Base-by-base conservation (phyloP, 345 rosid genomes). In the Lenwebbia sp. region DNA sequence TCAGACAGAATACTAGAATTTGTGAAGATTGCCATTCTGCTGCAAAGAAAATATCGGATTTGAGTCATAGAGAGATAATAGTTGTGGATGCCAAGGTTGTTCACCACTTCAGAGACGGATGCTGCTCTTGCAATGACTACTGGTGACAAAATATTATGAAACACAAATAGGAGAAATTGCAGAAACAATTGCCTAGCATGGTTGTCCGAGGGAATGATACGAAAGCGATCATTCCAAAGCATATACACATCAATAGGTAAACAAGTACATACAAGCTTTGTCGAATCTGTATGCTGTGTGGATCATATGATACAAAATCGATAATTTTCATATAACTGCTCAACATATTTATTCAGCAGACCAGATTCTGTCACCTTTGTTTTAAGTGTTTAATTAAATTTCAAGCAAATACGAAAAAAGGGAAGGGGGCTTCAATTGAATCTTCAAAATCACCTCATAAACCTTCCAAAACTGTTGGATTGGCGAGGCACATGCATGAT, bases 81-180 rank as follows among this genome's bases (percentile, higher is more conserved):
- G 91, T 93, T 2, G 88, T 93, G 23, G 97, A 94, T 84, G 85
- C 90, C 41, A 93, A 91, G 90, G 86, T 90, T 6, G 93, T 91
- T 88, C 98, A 96, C 90, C 96, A 93, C 88, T 96, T 96, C 85
- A 84, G 70, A 33, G 84, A 92, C 57, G 96, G 98, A 83, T 13
- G 13, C 75, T 86, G 88, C 88, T 83, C 83, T 54, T 86, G 88
- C 47, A 75, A 85, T 11, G 83, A 86, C 85, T 28, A 89, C 40
- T 55, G 90, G 82, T 55, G 88, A 26, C 54, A 5, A 57, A 44
- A 14, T 26, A 25, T 17, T 84, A 41, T 60, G 37, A 44, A 55
- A 54, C 76, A 33, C 54, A 25, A 55, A 37, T 28, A 49, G 33
- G 33, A 49, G 54, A 84, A 56, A 22, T 47, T 25, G 50, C 25